Percentiles rank a stretch among this genome's conserved stretches.
Conservation (phyloP, 495 filamentous ascomycete species). For the Entonaema liquescens region DNA sequence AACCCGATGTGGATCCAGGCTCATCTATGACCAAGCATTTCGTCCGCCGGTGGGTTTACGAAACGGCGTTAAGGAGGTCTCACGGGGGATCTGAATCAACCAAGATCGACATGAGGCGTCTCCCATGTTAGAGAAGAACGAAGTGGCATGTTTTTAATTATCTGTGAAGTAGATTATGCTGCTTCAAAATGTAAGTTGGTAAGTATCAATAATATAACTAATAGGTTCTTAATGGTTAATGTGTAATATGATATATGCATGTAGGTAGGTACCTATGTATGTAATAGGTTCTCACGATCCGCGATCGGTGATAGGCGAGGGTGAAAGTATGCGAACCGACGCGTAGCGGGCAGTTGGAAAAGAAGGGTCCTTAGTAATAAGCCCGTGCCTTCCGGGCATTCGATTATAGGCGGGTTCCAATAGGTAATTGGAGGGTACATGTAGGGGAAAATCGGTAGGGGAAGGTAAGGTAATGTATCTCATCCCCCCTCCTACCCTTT, state of each 20-base stretch:
- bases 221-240: not conserved
- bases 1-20: constrained; percentile 26
- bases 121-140: constrained; percentile 14
- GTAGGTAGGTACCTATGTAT: constrained; percentile 3
- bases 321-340: constrained; percentile 1
- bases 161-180: not conserved
- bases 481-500: constrained; percentile 27
- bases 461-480: constrained; percentile 28
- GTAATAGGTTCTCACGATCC: constrained; percentile 6
- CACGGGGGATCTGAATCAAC: constrained; percentile 40
- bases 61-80: constrained; percentile 33
- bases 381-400: constrained; percentile 35
- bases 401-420: not conserved
- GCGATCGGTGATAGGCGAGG: constrained; percentile 2
- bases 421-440: not conserved
- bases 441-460: not conserved
- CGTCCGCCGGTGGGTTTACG: constrained; percentile 28
- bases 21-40: constrained; percentile 22
- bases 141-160: constrained; percentile 29
- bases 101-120: constrained; percentile 30
- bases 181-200: not conserved
- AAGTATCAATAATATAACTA: not conserved
- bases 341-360: not conserved
- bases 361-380: constrained; percentile 37
- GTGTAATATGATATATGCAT: not conserved